Evolutionary conservation across 129 eudicot genomes (phyloP), one percentile per base, ranked within the genome.

Genomic region (Pseudognaphalium luteoalbum): DNA sequence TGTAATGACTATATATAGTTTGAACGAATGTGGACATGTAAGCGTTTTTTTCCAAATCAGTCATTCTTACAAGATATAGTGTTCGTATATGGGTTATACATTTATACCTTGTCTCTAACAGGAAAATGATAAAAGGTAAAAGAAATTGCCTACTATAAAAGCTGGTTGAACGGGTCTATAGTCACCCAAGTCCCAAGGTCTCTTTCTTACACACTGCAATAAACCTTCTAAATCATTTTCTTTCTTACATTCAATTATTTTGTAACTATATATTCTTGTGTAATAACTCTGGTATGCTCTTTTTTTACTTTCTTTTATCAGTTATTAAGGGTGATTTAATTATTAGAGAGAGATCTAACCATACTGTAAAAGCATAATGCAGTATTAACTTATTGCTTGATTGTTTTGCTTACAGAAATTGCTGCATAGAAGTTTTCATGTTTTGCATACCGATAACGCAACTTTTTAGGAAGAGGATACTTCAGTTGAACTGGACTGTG

Each of bases 341-440:
- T 8, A 60, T 14, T 2, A 19, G 22, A 21, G 25, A 59, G 29
- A 59, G 25, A 60, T 20, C 15, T 60, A 60, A 20, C 66, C 32
- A 22, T 25, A 25, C 14, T 10, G 32, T 60, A 22, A 22, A 22
- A 33, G 17, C 16, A 68, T 20, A 16, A 3, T 19, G n/a, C 19
- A 12, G 50, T 66, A 54, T 28, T 68, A 54, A 77, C 77, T 28
- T 63, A 47, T 20, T 28, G 21, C 29, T 76, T 69, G 17, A 7
- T 35, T 16, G 7, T 1, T 83, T 64, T 25, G 44, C 50, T 39
- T 74, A 61, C 93, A 90, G 96, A 91, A 67, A 86, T 86, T 80
- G 92, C 93, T 76, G 86, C 96, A 65, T 87, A 90, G 92, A 79
- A 72, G 83, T 74, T 68, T 81, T 85, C 85, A 66, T 58, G 79